Evolutionary conservation across 169 alveolate genomes (phyloP).

Genomic region (Cyclospora cayetanensis): DNA sequence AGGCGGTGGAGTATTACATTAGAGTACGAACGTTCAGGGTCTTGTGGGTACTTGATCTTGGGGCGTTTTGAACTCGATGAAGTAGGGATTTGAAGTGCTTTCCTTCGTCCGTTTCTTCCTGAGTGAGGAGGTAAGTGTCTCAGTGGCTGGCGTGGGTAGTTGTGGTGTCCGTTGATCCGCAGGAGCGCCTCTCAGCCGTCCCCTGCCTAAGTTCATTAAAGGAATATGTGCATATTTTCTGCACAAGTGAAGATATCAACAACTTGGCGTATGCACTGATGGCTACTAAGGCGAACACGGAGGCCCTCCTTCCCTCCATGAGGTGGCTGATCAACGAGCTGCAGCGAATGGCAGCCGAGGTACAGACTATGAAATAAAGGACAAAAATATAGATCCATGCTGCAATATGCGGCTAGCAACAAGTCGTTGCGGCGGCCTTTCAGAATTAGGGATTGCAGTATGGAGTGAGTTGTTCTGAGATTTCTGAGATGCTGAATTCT

Average conservation of each 20-base stretch:
- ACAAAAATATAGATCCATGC: background rate
- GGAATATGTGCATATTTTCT: conserved; percentile 68
- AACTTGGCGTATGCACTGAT: conserved; percentile 91
- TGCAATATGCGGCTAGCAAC: too few species aligned
- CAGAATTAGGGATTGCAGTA: too few species aligned
- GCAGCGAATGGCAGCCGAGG: background rate
- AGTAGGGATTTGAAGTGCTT: background rate
- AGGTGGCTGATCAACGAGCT: background rate
- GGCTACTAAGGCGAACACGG: conserved; percentile 68
- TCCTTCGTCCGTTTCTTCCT: background rate
- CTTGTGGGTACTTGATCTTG: background rate
- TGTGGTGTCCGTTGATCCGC: background rate
- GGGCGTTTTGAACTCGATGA: background rate
- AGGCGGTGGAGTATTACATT: conserved; percentile 55
- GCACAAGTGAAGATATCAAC: conserved; percentile 96
- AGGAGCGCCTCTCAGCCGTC: conserved; percentile 19
- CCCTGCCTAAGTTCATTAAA: conserved; percentile 2
- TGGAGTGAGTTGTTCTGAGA: too few species aligned
- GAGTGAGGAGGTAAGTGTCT: background rate
- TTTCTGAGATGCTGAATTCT: too few species aligned
- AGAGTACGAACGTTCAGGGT: conserved; percentile 13
- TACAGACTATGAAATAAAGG: background rate
- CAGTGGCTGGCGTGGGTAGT: background rate
- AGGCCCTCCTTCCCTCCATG: conserved; percentile 25
- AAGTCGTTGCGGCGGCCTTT: too few species aligned